A percentile compares a stretch with the other conserved stretches of the same genome.
Conservation (phyloP, 305 asterid genomes). For the Rubia tinctorum region DNA sequence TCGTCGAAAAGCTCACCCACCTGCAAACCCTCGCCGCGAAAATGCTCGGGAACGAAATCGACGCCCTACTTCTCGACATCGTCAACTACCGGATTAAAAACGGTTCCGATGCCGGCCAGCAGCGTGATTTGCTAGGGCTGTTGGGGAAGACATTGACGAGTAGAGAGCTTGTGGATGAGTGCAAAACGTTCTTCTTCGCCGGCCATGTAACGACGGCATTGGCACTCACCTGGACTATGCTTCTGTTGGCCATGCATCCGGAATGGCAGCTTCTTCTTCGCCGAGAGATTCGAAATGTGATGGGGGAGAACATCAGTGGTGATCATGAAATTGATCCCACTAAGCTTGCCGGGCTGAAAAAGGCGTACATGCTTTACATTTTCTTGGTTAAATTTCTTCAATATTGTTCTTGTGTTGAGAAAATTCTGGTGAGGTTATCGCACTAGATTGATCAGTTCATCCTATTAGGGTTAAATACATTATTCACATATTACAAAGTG, state of each 20-base stretch:
- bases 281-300: slow-evolving; percentile 57
- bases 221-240: slow-evolving; percentile 73
- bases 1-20: slow-evolving; percentile 56
- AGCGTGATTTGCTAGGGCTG: slow-evolving; percentile 54
- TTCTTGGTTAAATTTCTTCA: too few relatives aligned
- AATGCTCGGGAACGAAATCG: slow-evolving; percentile 63
- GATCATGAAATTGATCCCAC: too few relatives aligned
- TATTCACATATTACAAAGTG: too few relatives aligned
- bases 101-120: slow-evolving; percentile 10
- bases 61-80: slow-evolving; percentile 42
- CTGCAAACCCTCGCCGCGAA: slow-evolving; percentile 57
- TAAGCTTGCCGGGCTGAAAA: too few relatives aligned
- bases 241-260: slow-evolving; percentile 57
- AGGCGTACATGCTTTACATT: too few relatives aligned
- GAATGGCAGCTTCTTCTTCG: slow-evolving; percentile 68
- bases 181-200: slow-evolving; percentile 89
- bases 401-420: too few relatives aligned
- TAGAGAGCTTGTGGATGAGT: slow-evolving; percentile 74
- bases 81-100: slow-evolving; percentile 21
- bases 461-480: too few relatives aligned
- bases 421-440: too few relatives aligned
- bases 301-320: neutral
- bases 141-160: slow-evolving; percentile 45
- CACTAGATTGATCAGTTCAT: too few relatives aligned
- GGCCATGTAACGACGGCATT: slow-evolving; percentile 94